These are phyloP conservation scores for Backusella sp. DNA, from an alignment of 192 early-diverging fungal species.

Conservation along the genomic window DNA sequence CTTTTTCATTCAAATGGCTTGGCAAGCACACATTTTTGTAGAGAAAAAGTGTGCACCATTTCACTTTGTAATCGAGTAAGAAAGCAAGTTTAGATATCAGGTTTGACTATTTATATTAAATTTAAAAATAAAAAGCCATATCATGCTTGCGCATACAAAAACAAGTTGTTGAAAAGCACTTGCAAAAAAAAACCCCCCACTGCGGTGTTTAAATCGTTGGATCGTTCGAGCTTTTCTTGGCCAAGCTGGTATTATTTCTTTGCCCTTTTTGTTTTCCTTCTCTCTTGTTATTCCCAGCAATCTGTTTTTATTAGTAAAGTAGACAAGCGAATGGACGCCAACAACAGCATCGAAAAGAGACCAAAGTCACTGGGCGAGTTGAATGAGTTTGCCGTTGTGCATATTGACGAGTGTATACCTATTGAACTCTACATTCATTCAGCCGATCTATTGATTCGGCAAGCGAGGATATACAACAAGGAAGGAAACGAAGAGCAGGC, in stretches of 20 bases:
- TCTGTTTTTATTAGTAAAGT: not conserved
- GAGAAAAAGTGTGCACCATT: too few species aligned
- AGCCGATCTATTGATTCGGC: conserved; percentile 42
- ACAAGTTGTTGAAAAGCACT: too few species aligned
- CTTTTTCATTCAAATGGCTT: not conserved
- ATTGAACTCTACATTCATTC: conserved; percentile 48
- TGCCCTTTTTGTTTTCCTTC: not conserved
- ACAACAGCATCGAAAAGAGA: not conserved
- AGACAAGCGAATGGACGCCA: not conserved
- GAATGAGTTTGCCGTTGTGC: conserved; percentile 22
- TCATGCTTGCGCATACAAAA: not conserved
- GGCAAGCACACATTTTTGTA: not conserved
- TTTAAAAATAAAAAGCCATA: too few species aligned
- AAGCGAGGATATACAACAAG: conserved; percentile 55
- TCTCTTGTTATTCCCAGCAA: not conserved
- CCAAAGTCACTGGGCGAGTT: conserved; percentile 37
- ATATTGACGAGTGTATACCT: conserved; percentile 34
- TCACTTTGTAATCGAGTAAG: not conserved
- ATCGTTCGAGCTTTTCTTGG: not conserved
- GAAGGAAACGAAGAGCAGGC: conserved; percentile 67
- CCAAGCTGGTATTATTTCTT: not conserved
- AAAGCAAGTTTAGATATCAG: not conserved
- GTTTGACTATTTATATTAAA: not conserved
- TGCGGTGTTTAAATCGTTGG: not conserved
- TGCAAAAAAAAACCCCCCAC: not conserved